Evolutionary conservation across 495 filamentous ascomycete genomes (phyloP).

Genomic region (Elasticomyces elasticus): DNA sequence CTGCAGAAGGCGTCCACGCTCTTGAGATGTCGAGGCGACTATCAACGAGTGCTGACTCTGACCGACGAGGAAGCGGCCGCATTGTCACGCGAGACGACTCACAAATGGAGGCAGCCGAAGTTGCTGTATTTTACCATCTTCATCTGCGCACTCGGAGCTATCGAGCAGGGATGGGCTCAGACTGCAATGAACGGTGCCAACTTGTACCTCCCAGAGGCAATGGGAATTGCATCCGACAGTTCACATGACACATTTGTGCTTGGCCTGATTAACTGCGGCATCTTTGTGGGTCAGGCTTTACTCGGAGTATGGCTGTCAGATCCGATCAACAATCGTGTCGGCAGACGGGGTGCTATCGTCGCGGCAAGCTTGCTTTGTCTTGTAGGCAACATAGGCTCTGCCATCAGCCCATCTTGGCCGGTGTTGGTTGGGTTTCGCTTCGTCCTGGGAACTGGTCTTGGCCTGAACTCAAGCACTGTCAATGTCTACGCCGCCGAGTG

Average conservation of each 20-base stretch:
- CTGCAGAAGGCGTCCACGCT: background rate
- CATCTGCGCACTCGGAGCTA: slow-evolving; percentile 14
- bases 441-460: slow-evolving; percentile 30
- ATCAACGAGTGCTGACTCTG: background rate
- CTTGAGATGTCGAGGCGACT: background rate
- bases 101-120: slow-evolving; percentile 12
- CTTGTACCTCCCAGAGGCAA: slow-evolving; percentile 5
- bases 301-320: slow-evolving; percentile 13
- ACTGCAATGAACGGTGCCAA: slow-evolving; percentile 20
- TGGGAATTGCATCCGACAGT: slow-evolving; percentile 1
- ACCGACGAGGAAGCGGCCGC: background rate
- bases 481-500: slow-evolving; percentile 74
- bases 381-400: slow-evolving; percentile 22
- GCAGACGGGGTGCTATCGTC: slow-evolving; percentile 15
- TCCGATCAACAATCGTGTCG: slow-evolving; percentile 14
- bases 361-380: slow-evolving; percentile 7
- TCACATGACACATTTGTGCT: slow-evolving; percentile 1
- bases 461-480: slow-evolving; percentile 35
- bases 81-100: slow-evolving; percentile 3
- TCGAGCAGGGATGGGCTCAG: slow-evolving; percentile 18
- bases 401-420: slow-evolving; percentile 44
- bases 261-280: slow-evolving; percentile 16
- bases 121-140: slow-evolving; percentile 18
- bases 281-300: slow-evolving; percentile 12
- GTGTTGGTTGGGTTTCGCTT: slow-evolving; percentile 50